Base-by-base conservation (phyloP, 352 stramenopile species). In the Phytophthora palmivora region DNA sequence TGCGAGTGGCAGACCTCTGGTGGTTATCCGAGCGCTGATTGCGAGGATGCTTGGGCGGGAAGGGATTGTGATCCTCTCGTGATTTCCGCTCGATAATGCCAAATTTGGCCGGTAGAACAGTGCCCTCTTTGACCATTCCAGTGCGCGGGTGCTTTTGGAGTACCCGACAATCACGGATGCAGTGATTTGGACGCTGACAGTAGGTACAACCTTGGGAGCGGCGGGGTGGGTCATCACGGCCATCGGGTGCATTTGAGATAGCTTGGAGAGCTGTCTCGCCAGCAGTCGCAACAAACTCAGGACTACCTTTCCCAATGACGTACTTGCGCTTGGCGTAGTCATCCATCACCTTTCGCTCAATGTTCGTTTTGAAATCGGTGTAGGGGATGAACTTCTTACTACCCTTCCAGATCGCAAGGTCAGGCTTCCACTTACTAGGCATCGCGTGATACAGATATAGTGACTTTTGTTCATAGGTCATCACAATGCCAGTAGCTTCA, bases 401-500 rank as follows among this genome's bases (percentile, higher is more conserved):
- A n/a, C 26, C 26, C 8, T 32, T 32, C 26, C 26, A 48, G 37
- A 54, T 46, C 7, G 34, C 36, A 4, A 50, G 34, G n/a, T 57
- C 45, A 6, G 33, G 44, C 18, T 56, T 55, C 56, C 56, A 64
- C 37, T 36, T 38, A n/a, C 44, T 43, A 3, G 37, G 28, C 56
- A 64, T 64, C 6, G 19, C 45, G 8, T 64, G 45, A 24, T 48
- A 65, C 0, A 45, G 16, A 11, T 65, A 65, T 1, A 53, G 10
- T 4, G 50, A 62, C 36, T 62, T 67, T 11, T 58, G 26, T 26
- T 49, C 57, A 15, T 65, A 46, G 12, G 33, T 58, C 50, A 49
- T 43, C 22, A 46, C 42, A 14, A 36, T 56, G 12, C 19, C 37
- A 33, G 42, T 60, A 9, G 45, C 44, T 9, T 54, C 55, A 0